These are phyloP conservation scores for Solanum piurae DNA, from an alignment of 257 asterid genomes.

Conservation along the genomic window DNA sequence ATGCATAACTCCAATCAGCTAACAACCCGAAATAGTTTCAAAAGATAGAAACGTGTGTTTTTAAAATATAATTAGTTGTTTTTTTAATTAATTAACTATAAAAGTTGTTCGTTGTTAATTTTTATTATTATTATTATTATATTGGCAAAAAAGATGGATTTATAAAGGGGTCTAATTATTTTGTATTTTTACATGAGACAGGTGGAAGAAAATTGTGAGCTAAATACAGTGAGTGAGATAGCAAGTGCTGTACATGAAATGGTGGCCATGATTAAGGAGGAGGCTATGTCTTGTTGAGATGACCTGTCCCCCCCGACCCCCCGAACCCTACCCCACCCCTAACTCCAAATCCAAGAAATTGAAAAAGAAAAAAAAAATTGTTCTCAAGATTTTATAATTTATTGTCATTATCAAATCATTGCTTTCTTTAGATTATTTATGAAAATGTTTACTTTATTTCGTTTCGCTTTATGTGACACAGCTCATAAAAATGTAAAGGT, in stretches of 20 bases:
- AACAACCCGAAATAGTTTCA: too few species aligned
- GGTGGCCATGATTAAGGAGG: slow-evolving; percentile 44
- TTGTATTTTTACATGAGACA: slow-evolving; percentile 7
- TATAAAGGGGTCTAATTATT: neutral
- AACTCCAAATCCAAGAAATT: neutral
- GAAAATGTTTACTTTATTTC: neutral
- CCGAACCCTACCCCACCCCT: neutral
- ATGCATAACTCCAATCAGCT: neutral
- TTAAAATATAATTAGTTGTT: too few species aligned
- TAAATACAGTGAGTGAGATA: slow-evolving; percentile 54
- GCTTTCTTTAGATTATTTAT: neutral
- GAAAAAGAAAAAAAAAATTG: neutral
- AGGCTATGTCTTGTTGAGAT: slow-evolving; percentile 18
- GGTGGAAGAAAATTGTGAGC: slow-evolving; percentile 60
- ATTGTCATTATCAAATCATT: neutral
- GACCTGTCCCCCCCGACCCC: neutral
- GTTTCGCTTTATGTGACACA: neutral
- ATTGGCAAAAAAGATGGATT: neutral
- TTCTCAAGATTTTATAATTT: neutral
- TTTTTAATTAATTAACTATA: too few species aligned
- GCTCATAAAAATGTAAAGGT: neutral
- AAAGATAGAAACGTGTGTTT: neutral
- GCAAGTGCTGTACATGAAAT: slow-evolving; percentile 62
- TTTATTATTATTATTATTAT: neutral
- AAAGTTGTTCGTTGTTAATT: neutral